Conservation (phyloP, 2,329 filamentous ascomycete species). For the Blastomyces percursus region DNA sequence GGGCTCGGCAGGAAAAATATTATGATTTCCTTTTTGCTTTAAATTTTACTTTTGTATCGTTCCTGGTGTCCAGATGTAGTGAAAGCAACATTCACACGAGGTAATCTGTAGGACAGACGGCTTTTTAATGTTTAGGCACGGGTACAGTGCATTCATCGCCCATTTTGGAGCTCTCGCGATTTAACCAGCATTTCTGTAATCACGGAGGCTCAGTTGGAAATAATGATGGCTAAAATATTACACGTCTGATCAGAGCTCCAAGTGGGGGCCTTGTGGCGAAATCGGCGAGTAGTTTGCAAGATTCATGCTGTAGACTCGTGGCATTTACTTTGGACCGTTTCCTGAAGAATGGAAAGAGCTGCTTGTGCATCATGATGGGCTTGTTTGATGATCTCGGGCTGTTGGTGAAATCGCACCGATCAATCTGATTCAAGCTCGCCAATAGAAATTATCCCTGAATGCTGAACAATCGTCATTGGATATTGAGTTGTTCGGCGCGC, state of each 20-base stretch:
- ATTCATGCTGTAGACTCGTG: not conserved
- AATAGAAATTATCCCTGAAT: not conserved
- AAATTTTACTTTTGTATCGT: not conserved
- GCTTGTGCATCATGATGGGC: not conserved
- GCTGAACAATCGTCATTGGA: not conserved
- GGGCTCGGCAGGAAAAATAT: not conserved
- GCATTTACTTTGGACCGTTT: not conserved
- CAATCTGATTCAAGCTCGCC: not conserved
- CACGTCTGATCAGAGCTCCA: not conserved
- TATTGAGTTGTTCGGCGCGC: not conserved
- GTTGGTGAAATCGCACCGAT: not conserved
- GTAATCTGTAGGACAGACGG: not conserved
- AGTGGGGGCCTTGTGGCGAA: not conserved
- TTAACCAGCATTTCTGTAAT: not conserved
- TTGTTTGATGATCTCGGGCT: not conserved
- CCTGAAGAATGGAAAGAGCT: not conserved
- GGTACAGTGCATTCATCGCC: not conserved
- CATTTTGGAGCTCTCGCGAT: not conserved
- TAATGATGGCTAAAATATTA: not conserved
- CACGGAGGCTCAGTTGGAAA: not conserved
- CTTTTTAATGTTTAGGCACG: not conserved
- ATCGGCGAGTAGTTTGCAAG: not conserved
- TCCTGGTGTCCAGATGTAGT: not conserved
- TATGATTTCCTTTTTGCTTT: not conserved
- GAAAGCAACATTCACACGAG: not conserved